Conservation (phyloP, 805 yeast genomes). For the Candida coquimbonensis region DNA sequence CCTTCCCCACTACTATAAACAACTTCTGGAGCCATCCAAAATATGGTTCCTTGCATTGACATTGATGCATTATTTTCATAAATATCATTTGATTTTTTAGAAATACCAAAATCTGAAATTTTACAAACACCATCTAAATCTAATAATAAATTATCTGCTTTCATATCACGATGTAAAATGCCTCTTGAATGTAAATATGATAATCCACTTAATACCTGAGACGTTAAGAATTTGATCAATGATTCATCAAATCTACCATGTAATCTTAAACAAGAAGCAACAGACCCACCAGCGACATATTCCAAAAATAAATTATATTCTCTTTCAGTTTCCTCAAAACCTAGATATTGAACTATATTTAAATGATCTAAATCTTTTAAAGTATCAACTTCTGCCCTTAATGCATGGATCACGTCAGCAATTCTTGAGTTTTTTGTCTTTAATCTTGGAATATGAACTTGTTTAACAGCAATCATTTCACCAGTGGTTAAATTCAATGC, state of each 20-base stretch:
- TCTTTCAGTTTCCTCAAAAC: constrained; percentile 71
- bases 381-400: constrained; percentile 86
- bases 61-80: constrained; percentile 88
- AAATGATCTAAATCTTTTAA: constrained; percentile 90
- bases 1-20: constrained; percentile 81
- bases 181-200: constrained; percentile 85
- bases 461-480: constrained; percentile 98
- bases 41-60: constrained; percentile 98
- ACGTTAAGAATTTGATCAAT: constrained; percentile 62
- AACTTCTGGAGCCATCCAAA: constrained; percentile 99
- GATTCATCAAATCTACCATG: constrained; percentile 83
- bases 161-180: constrained; percentile 87
- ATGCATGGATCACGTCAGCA: constrained; percentile 67
- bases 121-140: constrained; percentile 93
- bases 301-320: constrained; percentile 85
- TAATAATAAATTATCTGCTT: constrained; percentile 84
- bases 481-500: constrained; percentile 95
- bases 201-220: constrained; percentile 77
- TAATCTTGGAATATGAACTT: constrained; percentile 61
- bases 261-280: constrained; percentile 74
- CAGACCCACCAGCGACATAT: constrained; percentile 97
- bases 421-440: constrained; percentile 34
- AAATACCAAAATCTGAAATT: constrained; percentile 94
- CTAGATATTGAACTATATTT: constrained; percentile 92
- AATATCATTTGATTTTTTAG: constrained; percentile 77